phyloP scores from a whole-genome alignment of 164 flowering plant genomes.

The Annona squamosa region DNA sequence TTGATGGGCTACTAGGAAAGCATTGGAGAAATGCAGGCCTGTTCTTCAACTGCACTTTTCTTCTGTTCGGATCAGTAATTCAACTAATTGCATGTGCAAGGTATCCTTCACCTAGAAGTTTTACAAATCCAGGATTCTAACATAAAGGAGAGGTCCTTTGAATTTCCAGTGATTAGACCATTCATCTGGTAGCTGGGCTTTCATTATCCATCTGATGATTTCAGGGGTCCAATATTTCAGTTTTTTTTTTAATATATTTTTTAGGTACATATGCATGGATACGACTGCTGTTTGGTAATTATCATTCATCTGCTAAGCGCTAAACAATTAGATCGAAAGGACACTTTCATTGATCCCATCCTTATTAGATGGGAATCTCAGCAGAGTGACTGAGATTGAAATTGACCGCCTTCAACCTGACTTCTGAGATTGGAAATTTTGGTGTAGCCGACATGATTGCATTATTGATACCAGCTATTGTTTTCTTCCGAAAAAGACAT shows the following conservation, averaged over 20 bases:
- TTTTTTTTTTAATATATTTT: too few species aligned
- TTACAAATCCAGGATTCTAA: not conserved
- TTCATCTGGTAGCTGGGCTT: not conserved
- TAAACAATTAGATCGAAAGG: not conserved
- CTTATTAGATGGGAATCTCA: not conserved
- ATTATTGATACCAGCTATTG: not conserved
- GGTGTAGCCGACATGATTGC: not conserved
- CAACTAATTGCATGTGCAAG: conserved; percentile 91
- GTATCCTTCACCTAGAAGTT: conserved; percentile 20
- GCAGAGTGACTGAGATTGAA: not conserved
- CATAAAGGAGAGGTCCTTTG: not conserved
- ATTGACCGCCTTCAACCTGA: not conserved
- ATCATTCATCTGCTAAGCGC: not conserved
- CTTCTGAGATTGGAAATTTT: not conserved
- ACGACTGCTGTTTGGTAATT: not conserved
- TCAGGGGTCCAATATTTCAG: not conserved
- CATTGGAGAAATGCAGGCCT: conserved; percentile 70
- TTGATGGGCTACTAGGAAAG: conserved; percentile 76
- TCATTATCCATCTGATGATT: not conserved
- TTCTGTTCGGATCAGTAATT: conserved; percentile 76
- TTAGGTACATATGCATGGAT: not conserved
- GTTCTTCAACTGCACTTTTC: conserved; percentile 77
- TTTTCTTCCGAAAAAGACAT: not conserved
- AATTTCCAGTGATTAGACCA: not conserved
- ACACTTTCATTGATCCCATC: not conserved